These are phyloP conservation scores for Peronospora farinosa DNA, from an alignment of 352 stramenopile genomes.

Conservation along the genomic window DNA sequence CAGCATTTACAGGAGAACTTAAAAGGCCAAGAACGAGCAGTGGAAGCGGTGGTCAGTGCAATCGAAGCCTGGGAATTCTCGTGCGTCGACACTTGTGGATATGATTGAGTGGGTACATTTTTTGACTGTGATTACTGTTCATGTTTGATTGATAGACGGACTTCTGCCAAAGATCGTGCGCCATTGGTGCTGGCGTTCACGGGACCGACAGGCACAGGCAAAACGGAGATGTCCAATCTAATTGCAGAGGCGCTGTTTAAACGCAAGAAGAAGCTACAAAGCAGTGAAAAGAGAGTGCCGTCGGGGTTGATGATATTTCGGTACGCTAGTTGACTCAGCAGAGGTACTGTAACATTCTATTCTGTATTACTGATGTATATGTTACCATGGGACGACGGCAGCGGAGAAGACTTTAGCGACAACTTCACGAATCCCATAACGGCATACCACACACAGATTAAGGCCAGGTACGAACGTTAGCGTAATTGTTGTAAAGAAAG, in stretches of 20 bases:
- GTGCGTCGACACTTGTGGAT: slow-evolving; percentile 25
- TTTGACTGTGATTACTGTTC: too few relatives aligned
- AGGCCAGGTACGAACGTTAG: slow-evolving; percentile 38
- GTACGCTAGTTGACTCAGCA: slow-evolving; percentile 12
- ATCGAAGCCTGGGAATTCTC: slow-evolving; percentile 82
- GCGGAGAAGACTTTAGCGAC: slow-evolving; percentile 82
- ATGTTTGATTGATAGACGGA: slow-evolving; percentile 25
- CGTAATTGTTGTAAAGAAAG: neutral
- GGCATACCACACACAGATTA: slow-evolving; percentile 83
- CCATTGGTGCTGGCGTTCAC: slow-evolving; percentile 86
- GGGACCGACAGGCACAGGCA: slow-evolving; percentile 85
- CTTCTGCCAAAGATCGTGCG: slow-evolving; percentile 46
- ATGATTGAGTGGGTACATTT: neutral
- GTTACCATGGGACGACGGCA: slow-evolving; percentile 12
- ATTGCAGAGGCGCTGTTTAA: slow-evolving; percentile 82
- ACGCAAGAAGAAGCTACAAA: slow-evolving; percentile 59
- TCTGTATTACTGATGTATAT: slow-evolving; percentile 5
- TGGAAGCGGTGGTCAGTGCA: slow-evolving; percentile 59
- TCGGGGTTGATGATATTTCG: slow-evolving; percentile 76
- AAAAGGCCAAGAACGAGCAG: slow-evolving; percentile 54
- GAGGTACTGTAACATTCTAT: neutral
- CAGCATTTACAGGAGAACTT: slow-evolving; percentile 48
- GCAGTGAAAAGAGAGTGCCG: slow-evolving; percentile 58
- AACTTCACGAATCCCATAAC: slow-evolving; percentile 77
- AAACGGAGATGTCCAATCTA: slow-evolving; percentile 85